Conservation (phyloP, 768 basidiomycete species). For the Macrolepiota albuminosa region DNA sequence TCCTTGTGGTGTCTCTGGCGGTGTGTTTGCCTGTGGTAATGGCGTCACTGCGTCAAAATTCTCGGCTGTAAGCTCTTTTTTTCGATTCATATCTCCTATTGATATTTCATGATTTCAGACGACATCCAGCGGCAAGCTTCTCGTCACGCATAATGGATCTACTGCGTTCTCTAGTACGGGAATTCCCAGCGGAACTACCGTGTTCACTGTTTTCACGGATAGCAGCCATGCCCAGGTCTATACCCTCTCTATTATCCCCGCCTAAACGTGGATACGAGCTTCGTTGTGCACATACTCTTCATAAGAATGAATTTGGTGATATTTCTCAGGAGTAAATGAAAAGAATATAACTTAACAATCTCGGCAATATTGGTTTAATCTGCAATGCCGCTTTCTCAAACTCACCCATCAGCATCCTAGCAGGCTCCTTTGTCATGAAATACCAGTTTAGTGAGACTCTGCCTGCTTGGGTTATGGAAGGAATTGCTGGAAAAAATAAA, state of each 20-base stretch:
- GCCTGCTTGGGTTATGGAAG: constrained; percentile 29
- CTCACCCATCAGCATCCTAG: constrained; percentile 39
- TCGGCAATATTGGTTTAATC: not conserved
- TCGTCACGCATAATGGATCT: constrained; percentile 46
- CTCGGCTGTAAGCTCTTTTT: constrained; percentile 41
- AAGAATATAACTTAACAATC: too few species aligned
- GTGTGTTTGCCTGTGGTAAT: constrained; percentile 46
- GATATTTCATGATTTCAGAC: constrained; percentile 26
- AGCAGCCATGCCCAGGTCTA: constrained; percentile 28
- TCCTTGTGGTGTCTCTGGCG: constrained; percentile 43
- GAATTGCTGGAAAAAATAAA: constrained; percentile 20
- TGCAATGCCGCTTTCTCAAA: constrained; percentile 39
- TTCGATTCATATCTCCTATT: constrained; percentile 2
- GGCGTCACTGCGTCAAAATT: constrained; percentile 43
- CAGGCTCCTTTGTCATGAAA: constrained; percentile 39
- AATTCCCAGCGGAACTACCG: constrained; percentile 46
- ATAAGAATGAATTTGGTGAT: not conserved
- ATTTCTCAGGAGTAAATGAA: not conserved
- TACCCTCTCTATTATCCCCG: constrained; percentile 32
- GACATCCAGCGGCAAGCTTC: constrained; percentile 39
- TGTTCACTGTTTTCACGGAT: constrained; percentile 34
- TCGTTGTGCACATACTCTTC: not conserved
- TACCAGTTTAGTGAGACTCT: constrained; percentile 32
- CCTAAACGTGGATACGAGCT: constrained; percentile 16
- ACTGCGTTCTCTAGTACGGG: constrained; percentile 47